Evolutionary conservation across 2,329 filamentous ascomycete species (phyloP).

Genomic region (Capronia epimyces): DNA sequence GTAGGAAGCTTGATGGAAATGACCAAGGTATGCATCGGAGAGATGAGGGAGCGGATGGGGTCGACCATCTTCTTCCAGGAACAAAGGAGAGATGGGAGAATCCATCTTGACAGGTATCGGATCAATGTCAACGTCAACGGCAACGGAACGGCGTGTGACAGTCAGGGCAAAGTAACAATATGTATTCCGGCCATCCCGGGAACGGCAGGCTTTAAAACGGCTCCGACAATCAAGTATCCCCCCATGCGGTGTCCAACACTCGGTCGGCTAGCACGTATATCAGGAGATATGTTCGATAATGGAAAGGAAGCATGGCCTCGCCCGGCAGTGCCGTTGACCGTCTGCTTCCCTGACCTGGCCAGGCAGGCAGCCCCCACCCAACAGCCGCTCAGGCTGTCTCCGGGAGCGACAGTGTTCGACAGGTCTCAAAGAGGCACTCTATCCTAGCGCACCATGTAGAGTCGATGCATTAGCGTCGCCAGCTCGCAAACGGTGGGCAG

Average conservation of each 20-base stretch:
- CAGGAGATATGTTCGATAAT: not conserved
- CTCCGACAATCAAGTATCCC: not conserved
- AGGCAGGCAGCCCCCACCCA: not conserved
- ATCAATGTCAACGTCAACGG: not conserved
- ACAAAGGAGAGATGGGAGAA: not conserved
- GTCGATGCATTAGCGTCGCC: constrained; percentile 1
- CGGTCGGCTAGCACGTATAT: not conserved
- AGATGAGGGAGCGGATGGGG: not conserved
- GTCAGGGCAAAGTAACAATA: not conserved
- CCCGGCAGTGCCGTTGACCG: not conserved
- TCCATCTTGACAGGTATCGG: not conserved
- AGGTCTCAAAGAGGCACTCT: not conserved
- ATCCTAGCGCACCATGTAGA: not conserved
- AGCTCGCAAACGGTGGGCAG: not conserved
- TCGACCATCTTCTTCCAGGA: not conserved
- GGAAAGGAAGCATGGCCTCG: not conserved
- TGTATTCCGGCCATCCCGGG: not conserved
- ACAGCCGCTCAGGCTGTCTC: constrained; percentile 12
- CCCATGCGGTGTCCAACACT: not conserved
- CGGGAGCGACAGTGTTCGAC: not conserved
- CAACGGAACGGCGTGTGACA: not conserved
- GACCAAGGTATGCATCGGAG: not conserved
- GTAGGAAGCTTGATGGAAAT: not conserved
- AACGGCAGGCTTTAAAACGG: not conserved
- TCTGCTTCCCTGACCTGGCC: not conserved